Evolutionary conservation across 108 stramenopile genomes (phyloP), one percentile per base, ranked within the genome.

Genomic region (Stephanodiscus minutulus): DNA sequence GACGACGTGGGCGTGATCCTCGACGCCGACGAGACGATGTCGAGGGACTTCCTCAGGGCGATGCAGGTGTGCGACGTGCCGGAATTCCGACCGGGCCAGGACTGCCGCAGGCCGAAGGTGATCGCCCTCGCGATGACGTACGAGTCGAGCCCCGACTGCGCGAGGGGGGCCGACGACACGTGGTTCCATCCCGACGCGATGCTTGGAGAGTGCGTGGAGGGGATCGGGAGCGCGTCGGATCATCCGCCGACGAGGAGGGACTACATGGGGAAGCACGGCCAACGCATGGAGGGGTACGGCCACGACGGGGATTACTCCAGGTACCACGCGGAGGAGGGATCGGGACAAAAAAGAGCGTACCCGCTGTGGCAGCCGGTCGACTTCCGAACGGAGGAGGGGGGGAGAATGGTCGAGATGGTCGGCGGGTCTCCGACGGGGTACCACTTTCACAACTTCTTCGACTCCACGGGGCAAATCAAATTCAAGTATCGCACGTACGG

Each of bases 401-500:
- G 53, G 21, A 1, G 8, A 4, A 21, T 36, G 52, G 10, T 54
- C 12, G 10, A 21, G 15, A 66, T 52, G 53, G 21, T 21, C 5
- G 66, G 65, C 25, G 64, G 59, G 24, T 61, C 56, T 6, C 76
- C 74, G 18, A 77, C 82, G 12, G 86, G 52, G 8, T 87, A 72
- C 79, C 86, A 87, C 55, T 80, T 87, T 28, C 86, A 87, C 47
- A 87, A 87, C 47, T 87, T 82, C 48, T 83, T 87, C 62, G 44
- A 41, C 18, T 35, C 20, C 13, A 46, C 28, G 17, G 25, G 64
- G 31, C 66, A 72, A 21, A 66, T 82, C 13, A 72, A 81, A 39
- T 12, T 33, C 65, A 86, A 86, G 47, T 84, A 86, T 66, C 39
- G 37, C 0, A 86, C 86, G 3, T 86, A 82, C 67, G 81, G 81